Evolutionary conservation across 768 basidiomycete genomes (phyloP).

Genomic region (Tylopilus sp.): DNA sequence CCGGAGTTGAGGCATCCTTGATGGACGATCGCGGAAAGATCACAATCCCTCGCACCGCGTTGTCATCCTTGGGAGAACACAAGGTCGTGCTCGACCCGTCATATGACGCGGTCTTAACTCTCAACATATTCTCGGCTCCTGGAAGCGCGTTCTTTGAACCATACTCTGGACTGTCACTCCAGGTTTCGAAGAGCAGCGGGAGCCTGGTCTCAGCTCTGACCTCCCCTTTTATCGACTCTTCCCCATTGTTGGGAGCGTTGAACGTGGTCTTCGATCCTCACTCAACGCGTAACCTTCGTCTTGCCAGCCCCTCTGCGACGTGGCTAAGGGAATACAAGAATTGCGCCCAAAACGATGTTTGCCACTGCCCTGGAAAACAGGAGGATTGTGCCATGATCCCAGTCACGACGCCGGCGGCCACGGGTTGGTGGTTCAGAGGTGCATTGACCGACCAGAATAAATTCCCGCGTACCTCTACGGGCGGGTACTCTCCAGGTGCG

Average conservation of each 20-base stretch:
- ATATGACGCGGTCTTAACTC: slow-evolving; percentile 5
- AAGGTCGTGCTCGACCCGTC: not conserved
- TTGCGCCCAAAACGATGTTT: not conserved
- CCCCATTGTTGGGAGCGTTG: slow-evolving; percentile 6
- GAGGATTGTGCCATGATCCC: not conserved
- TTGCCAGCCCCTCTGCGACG: slow-evolving; percentile 6
- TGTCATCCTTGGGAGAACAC: not conserved
- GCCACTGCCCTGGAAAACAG: not conserved
- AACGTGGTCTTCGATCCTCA: slow-evolving; percentile 10
- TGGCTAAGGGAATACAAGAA: not conserved
- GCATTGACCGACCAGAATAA: not conserved
- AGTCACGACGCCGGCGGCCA: slow-evolving; percentile 7
- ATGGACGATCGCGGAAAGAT: slow-evolving; percentile 4
- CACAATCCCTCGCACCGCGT: not conserved
- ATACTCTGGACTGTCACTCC: slow-evolving; percentile 7
- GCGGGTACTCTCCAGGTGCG: slow-evolving; percentile 1
- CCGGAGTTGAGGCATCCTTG: slow-evolving; percentile 4
- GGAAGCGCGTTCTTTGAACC: not conserved
- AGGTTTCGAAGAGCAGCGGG: not conserved
- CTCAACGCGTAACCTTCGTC: slow-evolving; percentile 10
- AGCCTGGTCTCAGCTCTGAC: no score
- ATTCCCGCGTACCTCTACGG: not conserved
- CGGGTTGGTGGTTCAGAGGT: slow-evolving; percentile 12
- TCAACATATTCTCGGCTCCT: slow-evolving; percentile 2
- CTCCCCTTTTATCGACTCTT: no score